These are phyloP conservation scores for Penicillium crystallinum DNA, from an alignment of 495 filamentous ascomycete genomes.

Conservation along the genomic window DNA sequence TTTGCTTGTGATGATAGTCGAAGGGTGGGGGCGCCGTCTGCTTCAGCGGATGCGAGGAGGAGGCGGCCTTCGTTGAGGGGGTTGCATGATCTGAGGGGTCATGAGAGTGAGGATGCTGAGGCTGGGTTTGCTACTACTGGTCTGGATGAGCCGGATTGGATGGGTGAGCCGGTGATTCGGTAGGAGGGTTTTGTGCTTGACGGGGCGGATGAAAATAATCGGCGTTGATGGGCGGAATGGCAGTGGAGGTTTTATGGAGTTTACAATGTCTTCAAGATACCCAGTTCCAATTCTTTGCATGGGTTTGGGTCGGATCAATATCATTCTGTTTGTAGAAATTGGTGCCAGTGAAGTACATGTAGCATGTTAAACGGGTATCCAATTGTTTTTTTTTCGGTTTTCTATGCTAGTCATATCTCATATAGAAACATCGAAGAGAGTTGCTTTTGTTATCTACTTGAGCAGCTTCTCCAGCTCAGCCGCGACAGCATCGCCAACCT, in stretches of 20 bases:
- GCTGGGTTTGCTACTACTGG: conserved; percentile 22
- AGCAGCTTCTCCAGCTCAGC: conserved; percentile 47
- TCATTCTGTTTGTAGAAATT: no score
- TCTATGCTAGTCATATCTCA: conserved; percentile 23
- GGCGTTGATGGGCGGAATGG: conserved; percentile 2
- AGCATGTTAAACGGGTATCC: conserved; percentile 24
- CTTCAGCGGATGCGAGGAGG: conserved; percentile 33
- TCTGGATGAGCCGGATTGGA: conserved; percentile 54
- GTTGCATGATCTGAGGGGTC: conserved; percentile 17
- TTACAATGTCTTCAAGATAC: conserved; percentile 31
- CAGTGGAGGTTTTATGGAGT: conserved; percentile 13
- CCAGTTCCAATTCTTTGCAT: conserved; percentile 16
- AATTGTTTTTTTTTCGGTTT: conserved; percentile 20
- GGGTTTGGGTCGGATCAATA: not conserved
- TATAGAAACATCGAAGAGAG: conserved; percentile 10
- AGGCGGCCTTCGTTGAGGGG: conserved; percentile 26
- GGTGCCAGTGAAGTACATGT: no score
- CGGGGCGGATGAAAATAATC: not conserved
- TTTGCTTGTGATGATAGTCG: conserved; percentile 66
- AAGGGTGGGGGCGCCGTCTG: conserved; percentile 32
- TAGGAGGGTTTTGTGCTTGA: conserved; percentile 8
- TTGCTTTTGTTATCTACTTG: conserved; percentile 19
- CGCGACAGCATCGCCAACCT: conserved; percentile 50
- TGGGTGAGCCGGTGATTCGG: conserved; percentile 54
- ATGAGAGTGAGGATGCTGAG: conserved; percentile 22